Percentiles rank a stretch among this genome's conserved stretches.
These are phyloP conservation scores for Porodaedalea pini DNA, from an alignment of 1,284 basidiomycete genomes.

Conservation along the genomic window DNA sequence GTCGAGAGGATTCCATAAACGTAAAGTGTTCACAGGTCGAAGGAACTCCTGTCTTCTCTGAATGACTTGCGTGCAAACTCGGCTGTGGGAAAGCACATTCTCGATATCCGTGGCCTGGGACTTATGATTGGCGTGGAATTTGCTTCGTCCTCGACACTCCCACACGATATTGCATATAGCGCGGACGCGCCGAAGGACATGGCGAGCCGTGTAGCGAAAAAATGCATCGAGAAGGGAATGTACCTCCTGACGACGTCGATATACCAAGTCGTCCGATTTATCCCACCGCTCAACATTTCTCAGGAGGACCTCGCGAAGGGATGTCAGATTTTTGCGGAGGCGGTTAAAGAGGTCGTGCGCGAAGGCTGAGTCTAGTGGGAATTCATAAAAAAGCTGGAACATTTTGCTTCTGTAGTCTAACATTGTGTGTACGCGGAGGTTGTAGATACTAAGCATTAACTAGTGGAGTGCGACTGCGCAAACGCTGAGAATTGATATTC, in stretches of 20 bases:
- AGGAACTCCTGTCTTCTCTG: slow-evolving; percentile 67
- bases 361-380: slow-evolving; percentile 39
- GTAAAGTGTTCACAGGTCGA: slow-evolving; percentile 46
- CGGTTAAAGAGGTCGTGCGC: slow-evolving; percentile 58
- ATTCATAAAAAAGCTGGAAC: background rate
- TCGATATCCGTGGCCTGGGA: slow-evolving; percentile 76
- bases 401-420: background rate
- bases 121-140: slow-evolving; percentile 85
- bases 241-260: slow-evolving; percentile 77
- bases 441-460: background rate
- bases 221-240: slow-evolving; percentile 81
- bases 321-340: slow-evolving; percentile 54
- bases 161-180: slow-evolving; percentile 40
- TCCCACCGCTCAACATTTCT: slow-evolving; percentile 66
- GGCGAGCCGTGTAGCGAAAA: slow-evolving; percentile 72
- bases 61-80: slow-evolving; percentile 52
- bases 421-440: background rate
- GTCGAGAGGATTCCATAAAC: slow-evolving; percentile 15
- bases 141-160: slow-evolving; percentile 50
- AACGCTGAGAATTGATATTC: background rate
- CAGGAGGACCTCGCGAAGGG: slow-evolving; percentile 61
- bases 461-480: background rate
- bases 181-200: slow-evolving; percentile 56
- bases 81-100: slow-evolving; percentile 50
- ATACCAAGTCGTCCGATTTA: slow-evolving; percentile 79